Evolutionary conservation across 2,329 filamentous ascomycete species (phyloP).

Genomic region (Colletotrichum abscissum): DNA sequence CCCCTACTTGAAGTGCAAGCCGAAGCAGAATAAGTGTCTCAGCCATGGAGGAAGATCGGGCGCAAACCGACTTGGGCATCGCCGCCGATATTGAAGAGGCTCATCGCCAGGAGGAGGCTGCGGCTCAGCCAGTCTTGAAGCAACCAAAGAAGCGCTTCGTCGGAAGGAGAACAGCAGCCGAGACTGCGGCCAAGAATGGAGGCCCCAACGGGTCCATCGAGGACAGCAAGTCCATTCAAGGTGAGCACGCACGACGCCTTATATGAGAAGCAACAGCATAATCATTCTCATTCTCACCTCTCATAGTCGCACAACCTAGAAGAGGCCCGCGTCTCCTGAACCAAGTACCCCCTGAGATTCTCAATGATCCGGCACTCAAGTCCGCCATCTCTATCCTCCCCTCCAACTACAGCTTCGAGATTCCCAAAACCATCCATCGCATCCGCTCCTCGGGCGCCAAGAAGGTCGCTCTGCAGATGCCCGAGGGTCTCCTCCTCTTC

Average conservation of each 20-base stretch:
- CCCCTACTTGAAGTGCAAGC: background rate
- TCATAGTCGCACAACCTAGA: slow-evolving; percentile 75
- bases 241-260: slow-evolving; percentile 3
- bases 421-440: slow-evolving; percentile 96
- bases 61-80: slow-evolving; percentile 76
- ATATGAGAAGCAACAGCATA: background rate
- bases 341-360: slow-evolving; percentile 87
- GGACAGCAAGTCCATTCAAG: slow-evolving; percentile 73
- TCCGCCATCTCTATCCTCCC: slow-evolving; percentile 89
- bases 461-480: slow-evolving; percentile 94
- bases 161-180: slow-evolving; percentile 77
- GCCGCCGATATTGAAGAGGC: slow-evolving; percentile 71
- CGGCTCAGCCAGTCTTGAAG: slow-evolving; percentile 56
- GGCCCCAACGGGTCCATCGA: slow-evolving; percentile 53
- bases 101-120: slow-evolving; percentile 49
- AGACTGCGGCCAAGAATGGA: slow-evolving; percentile 58
- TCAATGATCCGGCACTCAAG: slow-evolving; percentile 86
- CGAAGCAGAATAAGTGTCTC: background rate
- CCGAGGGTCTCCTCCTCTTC: slow-evolving; percentile 93
- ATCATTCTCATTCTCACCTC: slow-evolving; percentile 17
- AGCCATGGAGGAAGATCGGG: slow-evolving; percentile 81
- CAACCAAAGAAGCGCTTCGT: slow-evolving; percentile 95
- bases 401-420: slow-evolving; percentile 97
- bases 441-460: slow-evolving; percentile 84
- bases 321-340: slow-evolving; percentile 86